A percentile compares a stretch with the other conserved stretches of the same genome.
These are phyloP conservation scores for Periconia sp. DNA, from an alignment of 2,329 filamentous ascomycete genomes.

Conservation along the genomic window DNA sequence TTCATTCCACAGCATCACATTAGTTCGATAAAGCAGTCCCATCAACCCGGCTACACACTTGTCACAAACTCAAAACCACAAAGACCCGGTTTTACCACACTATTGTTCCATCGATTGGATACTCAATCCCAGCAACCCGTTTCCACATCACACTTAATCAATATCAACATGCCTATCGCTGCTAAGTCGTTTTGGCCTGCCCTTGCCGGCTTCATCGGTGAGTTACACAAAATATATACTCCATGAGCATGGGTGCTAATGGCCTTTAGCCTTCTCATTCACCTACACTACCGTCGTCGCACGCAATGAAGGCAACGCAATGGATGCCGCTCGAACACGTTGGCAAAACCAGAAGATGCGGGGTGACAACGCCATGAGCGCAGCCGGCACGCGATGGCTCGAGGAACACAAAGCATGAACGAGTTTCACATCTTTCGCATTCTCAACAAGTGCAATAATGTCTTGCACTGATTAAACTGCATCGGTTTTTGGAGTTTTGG, in stretches of 20 bases:
- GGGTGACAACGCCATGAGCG: constrained; percentile 11
- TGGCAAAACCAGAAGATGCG: constrained; percentile 36
- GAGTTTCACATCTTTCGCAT: background rate
- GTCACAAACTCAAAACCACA: too few relatives aligned
- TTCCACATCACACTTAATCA: background rate
- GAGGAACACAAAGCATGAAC: constrained; percentile 5
- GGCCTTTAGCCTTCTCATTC: constrained; percentile 27
- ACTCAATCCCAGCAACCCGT: background rate
- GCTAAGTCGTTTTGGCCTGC: constrained; percentile 41
- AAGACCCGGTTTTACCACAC: too few relatives aligned
- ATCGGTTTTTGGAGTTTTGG: background rate
- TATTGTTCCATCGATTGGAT: too few relatives aligned
- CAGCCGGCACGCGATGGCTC: constrained; percentile 4
- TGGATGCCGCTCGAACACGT: constrained; percentile 40
- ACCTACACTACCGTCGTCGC: constrained; percentile 43
- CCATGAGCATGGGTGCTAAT: constrained; percentile 10
- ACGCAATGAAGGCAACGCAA: constrained; percentile 36
- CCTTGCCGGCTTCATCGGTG: constrained; percentile 41
- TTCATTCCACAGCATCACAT: constrained; percentile 12
- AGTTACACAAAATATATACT: background rate
- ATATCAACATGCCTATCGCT: constrained; percentile 34
- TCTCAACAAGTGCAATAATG: too few relatives aligned
- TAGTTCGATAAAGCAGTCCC: background rate
- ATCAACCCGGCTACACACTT: too few relatives aligned
- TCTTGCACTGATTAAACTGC: background rate